Base-by-base conservation (phyloP, 2,329 filamentous ascomycete genomes). In the Penicillium griseofulvum region DNA sequence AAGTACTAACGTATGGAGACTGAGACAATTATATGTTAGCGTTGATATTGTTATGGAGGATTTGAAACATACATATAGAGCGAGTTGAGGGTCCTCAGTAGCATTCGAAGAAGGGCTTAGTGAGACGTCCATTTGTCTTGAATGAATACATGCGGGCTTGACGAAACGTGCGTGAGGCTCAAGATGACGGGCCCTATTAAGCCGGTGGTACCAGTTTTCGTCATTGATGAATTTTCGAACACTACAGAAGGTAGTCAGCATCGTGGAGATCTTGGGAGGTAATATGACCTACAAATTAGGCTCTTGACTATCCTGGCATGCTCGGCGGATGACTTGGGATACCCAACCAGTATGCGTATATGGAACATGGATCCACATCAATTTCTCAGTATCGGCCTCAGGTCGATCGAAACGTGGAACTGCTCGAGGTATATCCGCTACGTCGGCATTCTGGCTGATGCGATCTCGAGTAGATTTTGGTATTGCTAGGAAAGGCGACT, bases 81-180 rank as follows among this genome's bases (percentile, higher is more conserved):
- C 69, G 14, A 69, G 50, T 29, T 65, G 62, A n/a, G 64, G 58
- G 37, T 69, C 63, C 26, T 64, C 59, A 12, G 57, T 24, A 4
- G 28, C 41, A 5, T 53, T 58, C n/a, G n/a, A n/a, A 7, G 39
- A 19, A 7, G 49, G 60, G 2, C 57, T 59, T 4, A 58, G 48
- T 10, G 57, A 60, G 37, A 58, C 52, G 54, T 65, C 65, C 51
- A 56, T 62, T 22, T 67, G 64, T 16, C 70, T 58, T 1, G 71
- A 67, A 57, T 69, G 63, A 48, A 74, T 69, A 41, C 69, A 73
- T n/a, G 65, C 62, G 3, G 73, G 69, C 11, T 66, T 64, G 11
- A 76, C 71, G 54, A 69, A 75, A 12, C 73, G 70, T 17, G 72
- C 73, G 61, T 75, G 72, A 7, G 73, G 71, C 41, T 73, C 70